Evolutionary conservation across 495 filamentous ascomycete species (phyloP).

Genomic region (Polyplosphaeria fusca): DNA sequence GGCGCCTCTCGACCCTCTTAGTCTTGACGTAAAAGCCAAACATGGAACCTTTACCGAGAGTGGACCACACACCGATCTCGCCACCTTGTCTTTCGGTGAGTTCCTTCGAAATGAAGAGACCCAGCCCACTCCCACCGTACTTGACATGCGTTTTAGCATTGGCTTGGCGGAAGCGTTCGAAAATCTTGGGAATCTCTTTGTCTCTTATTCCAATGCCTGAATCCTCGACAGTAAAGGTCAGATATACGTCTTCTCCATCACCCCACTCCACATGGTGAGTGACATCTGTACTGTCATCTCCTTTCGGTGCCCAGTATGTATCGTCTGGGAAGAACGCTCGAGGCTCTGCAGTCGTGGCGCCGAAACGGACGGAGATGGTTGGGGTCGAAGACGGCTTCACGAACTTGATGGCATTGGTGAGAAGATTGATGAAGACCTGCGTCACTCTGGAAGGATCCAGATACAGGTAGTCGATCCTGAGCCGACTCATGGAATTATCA

Average conservation of each 20-base stretch:
- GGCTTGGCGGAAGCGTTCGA: conserved; percentile 33
- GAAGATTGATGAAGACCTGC: conserved; percentile 41
- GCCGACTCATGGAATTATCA: conserved; percentile 28
- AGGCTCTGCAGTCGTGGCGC: conserved; percentile 44
- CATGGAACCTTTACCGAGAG: conserved; percentile 66
- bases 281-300: conserved; percentile 41
- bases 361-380: conserved; percentile 35
- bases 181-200: conserved; percentile 28
- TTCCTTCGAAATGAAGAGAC: conserved; percentile 74
- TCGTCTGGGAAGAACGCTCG: conserved; percentile 43
- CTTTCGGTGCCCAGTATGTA: conserved; percentile 37
- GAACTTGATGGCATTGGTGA: conserved; percentile 44
- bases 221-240: conserved; percentile 27
- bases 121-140: conserved; percentile 82
- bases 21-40: conserved; percentile 83
- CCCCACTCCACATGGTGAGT: conserved; percentile 43
- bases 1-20: conserved; percentile 41
- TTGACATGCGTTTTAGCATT: conserved; percentile 32
- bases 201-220: conserved; percentile 25
- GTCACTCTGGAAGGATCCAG: conserved; percentile 34
- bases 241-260: conserved; percentile 17
- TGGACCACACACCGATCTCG: conserved; percentile 72
- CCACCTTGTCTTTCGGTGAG: conserved; percentile 79
- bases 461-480: conserved; percentile 35
- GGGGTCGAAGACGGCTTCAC: conserved; percentile 17